phyloP scores from a whole-genome alignment of 2,329 filamentous ascomycete species.

The Talaromyces albobiverticillius region DNA sequence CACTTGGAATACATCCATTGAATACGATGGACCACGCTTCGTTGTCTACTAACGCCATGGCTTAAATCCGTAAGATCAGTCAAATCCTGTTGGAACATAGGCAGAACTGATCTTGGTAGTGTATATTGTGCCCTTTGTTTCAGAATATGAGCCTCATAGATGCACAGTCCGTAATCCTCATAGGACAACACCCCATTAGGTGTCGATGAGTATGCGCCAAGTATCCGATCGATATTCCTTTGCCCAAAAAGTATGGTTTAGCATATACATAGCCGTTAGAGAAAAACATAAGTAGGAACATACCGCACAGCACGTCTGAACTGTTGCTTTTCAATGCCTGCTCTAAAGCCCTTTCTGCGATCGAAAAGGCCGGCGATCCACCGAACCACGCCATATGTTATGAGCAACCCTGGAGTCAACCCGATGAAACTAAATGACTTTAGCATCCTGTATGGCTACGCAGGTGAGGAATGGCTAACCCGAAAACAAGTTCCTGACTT shows the following conservation, averaged over 20 bases:
- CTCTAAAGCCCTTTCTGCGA: constrained; percentile 65
- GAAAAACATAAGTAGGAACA: no score
- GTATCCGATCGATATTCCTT: constrained; percentile 77
- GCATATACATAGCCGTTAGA: neutral
- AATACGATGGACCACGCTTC: constrained; percentile 76
- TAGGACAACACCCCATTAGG: constrained; percentile 77
- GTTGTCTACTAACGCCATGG: constrained; percentile 73
- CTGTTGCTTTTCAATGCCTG: constrained; percentile 64
- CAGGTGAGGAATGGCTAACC: constrained; percentile 32
- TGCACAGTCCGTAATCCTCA: constrained; percentile 84
- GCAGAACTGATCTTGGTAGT: constrained; percentile 71
- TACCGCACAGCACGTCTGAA: constrained; percentile 73
- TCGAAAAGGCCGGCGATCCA: constrained; percentile 71
- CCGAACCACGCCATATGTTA: constrained; percentile 69
- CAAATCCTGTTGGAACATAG: constrained; percentile 85
- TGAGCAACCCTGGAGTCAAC: constrained; percentile 86
- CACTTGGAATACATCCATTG: constrained; percentile 87
- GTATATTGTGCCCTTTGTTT: constrained; percentile 64
- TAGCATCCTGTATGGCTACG: constrained; percentile 10
- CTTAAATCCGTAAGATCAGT: constrained; percentile 78
- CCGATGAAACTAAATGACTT: constrained; percentile 69
- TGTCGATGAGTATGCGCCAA: constrained; percentile 66
- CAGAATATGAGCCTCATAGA: constrained; percentile 86
- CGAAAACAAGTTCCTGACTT: constrained; percentile 95
- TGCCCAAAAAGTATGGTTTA: neutral